Evolutionary conservation across 2,329 filamentous ascomycete genomes (phyloP), one percentile per base, ranked within the genome.

Genomic region (Aspergillus pseudonomiae): DNA sequence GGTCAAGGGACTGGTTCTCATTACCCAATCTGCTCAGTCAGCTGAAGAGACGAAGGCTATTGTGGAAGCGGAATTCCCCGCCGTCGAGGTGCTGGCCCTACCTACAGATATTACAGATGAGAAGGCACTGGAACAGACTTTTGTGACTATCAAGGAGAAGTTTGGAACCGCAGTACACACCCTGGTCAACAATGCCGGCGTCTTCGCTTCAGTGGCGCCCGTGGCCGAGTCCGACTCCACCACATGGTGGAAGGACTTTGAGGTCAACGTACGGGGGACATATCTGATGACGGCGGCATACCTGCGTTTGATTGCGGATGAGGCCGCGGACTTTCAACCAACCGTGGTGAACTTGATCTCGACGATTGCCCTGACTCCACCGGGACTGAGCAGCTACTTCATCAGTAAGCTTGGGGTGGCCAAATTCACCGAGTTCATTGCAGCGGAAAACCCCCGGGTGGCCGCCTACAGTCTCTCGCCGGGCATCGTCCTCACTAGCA

Each of bases 321-420:
- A n/a, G 39, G 39, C 39, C 6, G 39, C 39, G 19, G 39, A 41
- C 1, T 41, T 41, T n/a, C 39, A 41, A n/a, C 39, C 39, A 7
- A 41, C 39, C 39, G 16, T 41, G 6, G 39, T 41, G 16, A 41
- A 41, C 19, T n/a, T 41, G 6, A 41, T 41, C 16, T n/a, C 6
- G 16, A 41, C 39, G 39, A 41, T n/a, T 16, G 2, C 39, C 39
- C 39, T 41, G 39, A 41, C 39, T 2, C 39, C 39, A 1, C 39
- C 39, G 6, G 39, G 39, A n/a, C 19, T 41, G 19, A 41, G 39
- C 19, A 34, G 52, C 28, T 55, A 55, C 52, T 55, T 55, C 34
- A 55, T 55, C 24, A 55, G 52, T 55, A 55, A 55, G 52, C 52
- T 55, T 5, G 28, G 12, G 4, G 52, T 55, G 28, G 28, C 52